A percentile compares a stretch with the other conserved stretches of the same genome.
These are phyloP conservation scores for Trichoderma asperelloides DNA, from an alignment of 495 filamentous ascomycete genomes.

Conservation along the genomic window DNA sequence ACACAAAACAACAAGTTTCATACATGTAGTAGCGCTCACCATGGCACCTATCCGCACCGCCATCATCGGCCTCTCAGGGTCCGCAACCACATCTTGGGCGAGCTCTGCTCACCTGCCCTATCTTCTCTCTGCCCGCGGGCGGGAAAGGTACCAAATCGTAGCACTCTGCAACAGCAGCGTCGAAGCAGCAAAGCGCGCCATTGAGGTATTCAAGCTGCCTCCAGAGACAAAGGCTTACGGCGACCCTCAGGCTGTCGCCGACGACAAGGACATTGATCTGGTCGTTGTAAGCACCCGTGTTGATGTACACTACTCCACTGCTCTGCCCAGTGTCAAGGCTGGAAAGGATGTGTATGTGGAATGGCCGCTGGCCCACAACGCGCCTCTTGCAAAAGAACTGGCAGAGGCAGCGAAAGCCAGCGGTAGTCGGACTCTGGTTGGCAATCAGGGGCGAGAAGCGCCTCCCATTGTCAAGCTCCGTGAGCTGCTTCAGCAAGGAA, in stretches of 20 bases:
- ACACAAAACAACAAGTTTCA: neutral
- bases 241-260: slow-evolving; percentile 36
- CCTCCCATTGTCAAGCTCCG: slow-evolving; percentile 37
- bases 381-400: slow-evolving; percentile 32
- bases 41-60: slow-evolving; percentile 47
- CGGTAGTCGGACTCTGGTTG: slow-evolving; percentile 39
- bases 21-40: neutral
- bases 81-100: slow-evolving; percentile 42
- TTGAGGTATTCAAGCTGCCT: slow-evolving; percentile 35
- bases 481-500: slow-evolving; percentile 35
- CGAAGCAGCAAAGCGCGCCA: slow-evolving; percentile 39
- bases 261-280: slow-evolving; percentile 44
- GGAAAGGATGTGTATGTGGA: slow-evolving; percentile 53
- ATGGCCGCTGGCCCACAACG: slow-evolving; percentile 43
- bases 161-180: slow-evolving; percentile 51
- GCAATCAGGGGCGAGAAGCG: slow-evolving; percentile 39
- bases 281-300: slow-evolving; percentile 48
- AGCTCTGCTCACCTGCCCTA: slow-evolving; percentile 47
- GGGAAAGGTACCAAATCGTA: slow-evolving; percentile 42
- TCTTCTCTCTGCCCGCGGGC: slow-evolving; percentile 33
- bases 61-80: slow-evolving; percentile 48
- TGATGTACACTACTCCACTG: slow-evolving; percentile 38
- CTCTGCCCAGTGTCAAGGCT: slow-evolving; percentile 36
- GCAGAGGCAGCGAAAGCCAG: slow-evolving; percentile 25
- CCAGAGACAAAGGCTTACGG: slow-evolving; percentile 40